Conservation (phyloP, 1,139 yeast species). For the Scheffersomyces quercinus region DNA sequence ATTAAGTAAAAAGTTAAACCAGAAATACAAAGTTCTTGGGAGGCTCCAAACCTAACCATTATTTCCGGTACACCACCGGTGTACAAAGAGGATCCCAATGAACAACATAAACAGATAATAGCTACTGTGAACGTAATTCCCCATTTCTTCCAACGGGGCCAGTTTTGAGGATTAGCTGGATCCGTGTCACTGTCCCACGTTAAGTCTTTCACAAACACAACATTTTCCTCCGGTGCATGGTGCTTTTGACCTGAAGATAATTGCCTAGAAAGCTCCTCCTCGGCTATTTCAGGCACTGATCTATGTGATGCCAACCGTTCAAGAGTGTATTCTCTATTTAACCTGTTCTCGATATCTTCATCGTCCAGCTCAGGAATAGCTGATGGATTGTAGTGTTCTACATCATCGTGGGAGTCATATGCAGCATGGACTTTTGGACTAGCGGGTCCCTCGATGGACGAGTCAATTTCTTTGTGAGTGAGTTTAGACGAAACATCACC, state of each 20-base stretch:
- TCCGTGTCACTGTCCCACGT: slow-evolving; percentile 67
- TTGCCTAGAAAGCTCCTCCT: slow-evolving; percentile 1
- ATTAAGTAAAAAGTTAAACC: slow-evolving; percentile 71
- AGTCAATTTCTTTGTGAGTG: not conserved
- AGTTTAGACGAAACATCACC: too few species aligned
- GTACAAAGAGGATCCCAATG: slow-evolving; percentile 70
- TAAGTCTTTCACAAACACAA: slow-evolving; percentile 40
- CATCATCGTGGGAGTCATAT: too few species aligned
- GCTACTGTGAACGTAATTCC: slow-evolving; percentile 63
- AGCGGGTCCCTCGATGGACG: not conserved
- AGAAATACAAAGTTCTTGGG: slow-evolving; percentile 59
- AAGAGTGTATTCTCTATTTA: slow-evolving; percentile 22
- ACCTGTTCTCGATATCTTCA: slow-evolving; percentile 15
- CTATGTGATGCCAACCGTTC: slow-evolving; percentile 19
- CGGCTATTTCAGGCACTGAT: slow-evolving; percentile 14
- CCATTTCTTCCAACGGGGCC: slow-evolving; percentile 68
- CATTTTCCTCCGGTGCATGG: slow-evolving; percentile 15
- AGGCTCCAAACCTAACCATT: slow-evolving; percentile 43
- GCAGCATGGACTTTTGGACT: too few species aligned
- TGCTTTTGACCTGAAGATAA: not conserved
- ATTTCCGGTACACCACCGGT: slow-evolving; percentile 63
- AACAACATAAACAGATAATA: slow-evolving; percentile 61
- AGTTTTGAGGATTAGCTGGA: slow-evolving; percentile 62
- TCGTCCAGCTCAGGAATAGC: not conserved
- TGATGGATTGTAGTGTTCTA: too few species aligned